Evolutionary conservation across 345 rosid species (phyloP).

Genomic region (Salix udensis): DNA sequence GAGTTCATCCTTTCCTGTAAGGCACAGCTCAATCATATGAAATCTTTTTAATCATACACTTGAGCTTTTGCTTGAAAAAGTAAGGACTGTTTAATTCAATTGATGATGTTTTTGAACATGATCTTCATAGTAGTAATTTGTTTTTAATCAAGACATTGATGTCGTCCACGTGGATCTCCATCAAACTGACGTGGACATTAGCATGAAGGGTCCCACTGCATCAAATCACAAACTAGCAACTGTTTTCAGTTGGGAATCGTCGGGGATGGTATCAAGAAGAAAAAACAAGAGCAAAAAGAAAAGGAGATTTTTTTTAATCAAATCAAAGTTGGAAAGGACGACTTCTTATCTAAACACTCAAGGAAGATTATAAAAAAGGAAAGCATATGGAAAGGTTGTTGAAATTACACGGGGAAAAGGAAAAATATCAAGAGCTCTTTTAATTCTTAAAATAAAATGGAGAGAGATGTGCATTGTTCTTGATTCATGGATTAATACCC

Average conservation of each 20-base stretch:
- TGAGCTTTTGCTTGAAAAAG: neutral
- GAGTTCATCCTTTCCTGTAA: neutral
- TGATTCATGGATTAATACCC: neutral
- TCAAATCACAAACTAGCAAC: constrained; percentile 5
- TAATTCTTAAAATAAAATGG: neutral
- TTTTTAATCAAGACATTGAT: constrained; percentile 7
- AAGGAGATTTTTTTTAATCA: neutral
- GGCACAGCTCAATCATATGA: neutral
- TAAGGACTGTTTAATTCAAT: neutral
- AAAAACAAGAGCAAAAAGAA: neutral
- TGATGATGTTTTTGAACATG: neutral
- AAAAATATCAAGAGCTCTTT: neutral
- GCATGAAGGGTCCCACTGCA: constrained; percentile 19
- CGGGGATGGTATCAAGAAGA: neutral
- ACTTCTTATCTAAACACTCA: neutral
- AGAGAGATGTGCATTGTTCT: neutral
- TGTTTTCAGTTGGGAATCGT: constrained; percentile 14
- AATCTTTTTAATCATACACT: neutral
- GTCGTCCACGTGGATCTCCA: constrained; percentile 31
- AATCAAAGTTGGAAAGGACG: neutral
- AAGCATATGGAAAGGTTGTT: neutral
- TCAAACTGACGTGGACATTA: constrained; percentile 31
- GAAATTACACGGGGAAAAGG: neutral
- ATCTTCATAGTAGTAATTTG: neutral
- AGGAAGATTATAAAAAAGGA: neutral